Conservation (phyloP, 2,329 filamentous ascomycete species). For the Aspergillus amoenus region DNA sequence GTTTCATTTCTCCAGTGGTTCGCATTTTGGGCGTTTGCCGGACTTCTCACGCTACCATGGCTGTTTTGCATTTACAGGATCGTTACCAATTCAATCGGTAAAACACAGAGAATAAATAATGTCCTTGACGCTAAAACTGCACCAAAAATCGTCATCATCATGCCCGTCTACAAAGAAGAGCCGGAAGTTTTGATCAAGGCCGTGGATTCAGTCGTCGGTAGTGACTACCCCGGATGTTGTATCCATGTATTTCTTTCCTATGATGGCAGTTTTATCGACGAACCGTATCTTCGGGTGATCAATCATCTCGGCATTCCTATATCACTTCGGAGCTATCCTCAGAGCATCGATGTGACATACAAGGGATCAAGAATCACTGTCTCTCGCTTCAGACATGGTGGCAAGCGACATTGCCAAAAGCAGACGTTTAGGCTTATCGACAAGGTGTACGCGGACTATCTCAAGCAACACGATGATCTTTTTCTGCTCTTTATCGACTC, state of each 20-base stretch:
- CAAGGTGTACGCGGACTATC: slow-evolving; percentile 83
- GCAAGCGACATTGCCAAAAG: slow-evolving; percentile 93
- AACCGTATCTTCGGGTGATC: slow-evolving; percentile 83
- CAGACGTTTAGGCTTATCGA: slow-evolving; percentile 90
- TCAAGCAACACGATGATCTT: slow-evolving; percentile 83
- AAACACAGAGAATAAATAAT: slow-evolving; percentile 77
- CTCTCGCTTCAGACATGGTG: slow-evolving; percentile 88
- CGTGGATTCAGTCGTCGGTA: slow-evolving; percentile 86
- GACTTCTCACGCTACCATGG: slow-evolving; percentile 84
- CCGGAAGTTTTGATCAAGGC: slow-evolving; percentile 81
- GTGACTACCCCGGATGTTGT: slow-evolving; percentile 88
- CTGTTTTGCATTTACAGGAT: slow-evolving; percentile 90
- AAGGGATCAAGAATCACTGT: slow-evolving; percentile 81
- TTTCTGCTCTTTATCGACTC: slow-evolving; percentile 98
- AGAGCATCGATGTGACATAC: slow-evolving; percentile 87
- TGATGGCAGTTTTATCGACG: slow-evolving; percentile 85
- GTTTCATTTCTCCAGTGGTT: slow-evolving; percentile 84
- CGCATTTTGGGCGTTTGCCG: slow-evolving; percentile 89
- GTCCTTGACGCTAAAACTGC: slow-evolving; percentile 81
- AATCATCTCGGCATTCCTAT: slow-evolving; percentile 79
- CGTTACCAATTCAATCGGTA: slow-evolving; percentile 80
- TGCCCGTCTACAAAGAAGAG: slow-evolving; percentile 95
- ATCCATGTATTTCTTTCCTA: slow-evolving; percentile 95
- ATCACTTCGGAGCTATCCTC: slow-evolving; percentile 70
- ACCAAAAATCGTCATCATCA: slow-evolving; percentile 91